Evolutionary conservation across 2,329 filamentous ascomycete genomes (phyloP), one percentile per base, ranked within the genome.

Genomic region (Stemphylium vesicarium): DNA sequence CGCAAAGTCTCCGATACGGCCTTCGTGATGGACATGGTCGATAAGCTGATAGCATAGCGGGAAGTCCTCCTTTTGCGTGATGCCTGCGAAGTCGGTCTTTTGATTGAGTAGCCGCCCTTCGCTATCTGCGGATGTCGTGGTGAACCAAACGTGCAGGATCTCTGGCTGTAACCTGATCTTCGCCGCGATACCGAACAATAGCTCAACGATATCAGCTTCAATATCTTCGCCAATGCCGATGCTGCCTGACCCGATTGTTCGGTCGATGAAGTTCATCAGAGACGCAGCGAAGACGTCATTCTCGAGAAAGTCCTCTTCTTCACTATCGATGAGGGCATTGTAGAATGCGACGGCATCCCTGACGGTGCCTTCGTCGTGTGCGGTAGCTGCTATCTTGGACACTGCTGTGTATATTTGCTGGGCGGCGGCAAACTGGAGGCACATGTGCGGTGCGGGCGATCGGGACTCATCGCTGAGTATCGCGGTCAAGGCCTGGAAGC

Each of bases 11-110:
- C 95, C 95, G 15, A 96, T 90, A 51, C 94, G 88, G 37, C 95
- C 95, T 72, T 97, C 94, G 63, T 96, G 90, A 70, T 99, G 94
- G 48, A 99, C 96, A 72, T 96, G 96, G 73, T 99, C 93, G 72
- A 99, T 91, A 62, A 99, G 81, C 36, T 98, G 85, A 73, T 98
- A 98, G 77, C 97, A 98, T 1, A 99, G 79, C 0, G 95, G 95
- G 63, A 99, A 99, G 70, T 98, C 94, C 63, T 92, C 90, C 73
- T 92, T 82, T 70, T 96, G 90, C 5, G 91, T 95, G 44, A 89
- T 86, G 3, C 92, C 93, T 0, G 90, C 90, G 73, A 96, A 96
- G 60, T 86, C 87, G 47, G 89, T 84, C 57, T 84, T 82, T 50
- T 82, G 81, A 75, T 82, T 65, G 74, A 79, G 56, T 56, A 77